Evolutionary conservation across 805 yeast genomes (phyloP).

Genomic region (Candida nanaspora): DNA sequence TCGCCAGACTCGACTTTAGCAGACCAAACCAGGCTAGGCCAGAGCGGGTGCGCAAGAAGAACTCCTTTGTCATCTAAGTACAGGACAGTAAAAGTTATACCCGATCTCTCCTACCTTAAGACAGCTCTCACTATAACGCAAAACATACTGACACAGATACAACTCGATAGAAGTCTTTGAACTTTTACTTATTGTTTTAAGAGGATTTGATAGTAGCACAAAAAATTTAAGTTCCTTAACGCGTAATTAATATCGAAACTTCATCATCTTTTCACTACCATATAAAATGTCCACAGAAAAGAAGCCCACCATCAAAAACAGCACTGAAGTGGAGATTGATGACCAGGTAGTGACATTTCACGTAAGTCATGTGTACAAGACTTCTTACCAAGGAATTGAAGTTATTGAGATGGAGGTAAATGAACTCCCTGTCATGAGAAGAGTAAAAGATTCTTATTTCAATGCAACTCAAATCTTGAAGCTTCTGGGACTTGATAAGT

Average conservation of each 20-base stretch:
- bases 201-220: too few species aligned
- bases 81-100: too few species aligned
- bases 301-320: neutral
- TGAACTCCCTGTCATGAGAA: conserved; percentile 60
- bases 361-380: conserved; percentile 38
- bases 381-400: conserved; percentile 57
- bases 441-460: conserved; percentile 55
- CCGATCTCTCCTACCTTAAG: too few species aligned
- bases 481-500: conserved; percentile 61
- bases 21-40: neutral
- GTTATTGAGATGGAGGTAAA: conserved; percentile 53
- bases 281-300: neutral
- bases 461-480: conserved; percentile 70
- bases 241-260: too few species aligned
- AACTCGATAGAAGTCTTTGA: too few species aligned
- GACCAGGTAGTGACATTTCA: conserved; percentile 4
- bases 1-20: neutral
- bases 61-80: too few species aligned
- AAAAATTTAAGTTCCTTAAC: too few species aligned
- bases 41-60: too few species aligned
- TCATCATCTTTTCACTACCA: too few species aligned
- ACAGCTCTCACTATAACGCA: too few species aligned
- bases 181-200: too few species aligned
- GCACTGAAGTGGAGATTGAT: neutral
- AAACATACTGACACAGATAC: too few species aligned